Percentiles rank a stretch among this genome's conserved stretches.
Evolutionary conservation across 78 protist genomes (phyloP).

Genomic region (Acrasis kona): DNA sequence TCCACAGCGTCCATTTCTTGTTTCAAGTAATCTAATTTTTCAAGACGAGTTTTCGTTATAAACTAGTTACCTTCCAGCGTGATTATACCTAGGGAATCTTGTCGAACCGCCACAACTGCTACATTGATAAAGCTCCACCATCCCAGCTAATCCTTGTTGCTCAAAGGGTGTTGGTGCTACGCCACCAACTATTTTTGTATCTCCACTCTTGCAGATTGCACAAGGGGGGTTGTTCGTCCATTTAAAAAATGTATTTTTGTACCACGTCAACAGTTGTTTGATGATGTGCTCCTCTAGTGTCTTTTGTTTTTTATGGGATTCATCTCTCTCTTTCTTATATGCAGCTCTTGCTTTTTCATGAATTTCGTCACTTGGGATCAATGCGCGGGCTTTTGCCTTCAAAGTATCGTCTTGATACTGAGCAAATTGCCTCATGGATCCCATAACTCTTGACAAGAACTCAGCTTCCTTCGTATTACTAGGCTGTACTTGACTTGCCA

Average conservation of each 20-base stretch:
- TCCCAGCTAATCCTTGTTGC: constrained; percentile 11
- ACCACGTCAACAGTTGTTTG: constrained; percentile 52
- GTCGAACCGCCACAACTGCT: constrained; percentile 12
- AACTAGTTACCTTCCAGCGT: too few relatives aligned
- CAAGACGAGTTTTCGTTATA: too few relatives aligned
- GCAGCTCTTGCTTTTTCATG: too few relatives aligned
- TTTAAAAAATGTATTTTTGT: constrained; percentile 44
- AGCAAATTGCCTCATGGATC: background rate
- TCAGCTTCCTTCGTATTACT: background rate
- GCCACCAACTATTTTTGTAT: background rate
- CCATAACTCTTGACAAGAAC: background rate
- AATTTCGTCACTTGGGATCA: too few relatives aligned
- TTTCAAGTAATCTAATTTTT: constrained; percentile 51
- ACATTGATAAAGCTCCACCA: constrained; percentile 63
- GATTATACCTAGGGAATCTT: constrained; percentile 65
- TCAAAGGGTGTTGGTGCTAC: constrained; percentile 26
- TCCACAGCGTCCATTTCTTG: constrained; percentile 77
- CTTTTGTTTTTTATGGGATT: too few relatives aligned
- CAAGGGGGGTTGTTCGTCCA: constrained; percentile 68
- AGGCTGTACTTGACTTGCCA: too few relatives aligned
- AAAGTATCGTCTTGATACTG: background rate
- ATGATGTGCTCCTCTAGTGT: constrained; percentile 9
- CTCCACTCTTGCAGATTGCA: constrained; percentile 15
- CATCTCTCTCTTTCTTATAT: too few relatives aligned
- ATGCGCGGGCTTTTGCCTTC: too few relatives aligned